Evolutionary conservation across 257 asterid species (phyloP).

Genomic region (Lithospermum erythrorhizon): DNA sequence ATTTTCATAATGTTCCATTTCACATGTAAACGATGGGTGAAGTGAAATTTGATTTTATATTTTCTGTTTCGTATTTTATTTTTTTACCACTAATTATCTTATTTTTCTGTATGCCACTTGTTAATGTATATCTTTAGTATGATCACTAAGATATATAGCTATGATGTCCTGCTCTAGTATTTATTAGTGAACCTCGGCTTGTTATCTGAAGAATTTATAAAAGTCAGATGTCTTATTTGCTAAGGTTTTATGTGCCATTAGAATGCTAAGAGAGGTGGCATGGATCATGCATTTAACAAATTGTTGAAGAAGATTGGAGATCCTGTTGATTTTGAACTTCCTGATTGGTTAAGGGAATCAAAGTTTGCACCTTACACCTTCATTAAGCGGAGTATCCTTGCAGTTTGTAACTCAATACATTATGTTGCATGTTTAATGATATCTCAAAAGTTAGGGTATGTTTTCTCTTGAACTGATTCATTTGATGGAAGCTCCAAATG

Average conservation of each 20-base stretch:
- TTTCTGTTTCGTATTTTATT: too few relatives aligned
- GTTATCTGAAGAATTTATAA: neutral
- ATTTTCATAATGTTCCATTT: too few relatives aligned
- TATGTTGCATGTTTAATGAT: neutral
- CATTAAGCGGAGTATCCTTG: slow-evolving; percentile 91
- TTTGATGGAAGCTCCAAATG: too few relatives aligned
- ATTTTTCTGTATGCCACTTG: too few relatives aligned
- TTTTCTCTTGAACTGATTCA: neutral
- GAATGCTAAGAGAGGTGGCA: slow-evolving; percentile 33
- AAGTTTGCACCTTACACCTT: slow-evolving; percentile 49
- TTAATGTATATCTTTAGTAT: too few relatives aligned
- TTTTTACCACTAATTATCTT: too few relatives aligned
- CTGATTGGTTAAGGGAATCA: slow-evolving; percentile 58
- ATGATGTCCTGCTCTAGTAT: neutral
- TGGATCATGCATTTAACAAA: slow-evolving; percentile 53
- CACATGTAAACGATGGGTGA: too few relatives aligned
- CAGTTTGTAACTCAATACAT: neutral
- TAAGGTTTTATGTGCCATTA: slow-evolving; percentile 15
- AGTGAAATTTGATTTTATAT: too few relatives aligned
- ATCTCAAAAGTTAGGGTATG: neutral
- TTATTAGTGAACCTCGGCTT: neutral
- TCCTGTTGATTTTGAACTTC: slow-evolving; percentile 82
- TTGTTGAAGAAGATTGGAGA: slow-evolving; percentile 55
- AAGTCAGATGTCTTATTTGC: neutral
- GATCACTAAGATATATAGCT: neutral